Evolutionary conservation across 495 filamentous ascomycete genomes (phyloP).

Genomic region (Aspergillus coremiiformis): DNA sequence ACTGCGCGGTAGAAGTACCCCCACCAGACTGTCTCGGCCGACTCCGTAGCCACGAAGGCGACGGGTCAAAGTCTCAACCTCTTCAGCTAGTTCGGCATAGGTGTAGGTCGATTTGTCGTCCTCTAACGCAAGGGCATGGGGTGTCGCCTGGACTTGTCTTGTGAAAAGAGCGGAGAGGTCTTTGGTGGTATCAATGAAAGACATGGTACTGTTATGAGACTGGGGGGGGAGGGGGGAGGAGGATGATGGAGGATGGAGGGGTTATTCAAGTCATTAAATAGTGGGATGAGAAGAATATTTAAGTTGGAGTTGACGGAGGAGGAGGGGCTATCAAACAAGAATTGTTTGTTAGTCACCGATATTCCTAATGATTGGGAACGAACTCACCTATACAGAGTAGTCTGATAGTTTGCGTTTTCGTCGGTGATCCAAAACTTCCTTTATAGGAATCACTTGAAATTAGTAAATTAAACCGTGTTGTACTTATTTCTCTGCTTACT

Average conservation of each 20-base stretch:
- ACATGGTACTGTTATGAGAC: conserved; percentile 25
- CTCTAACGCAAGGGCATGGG: conserved; percentile 53
- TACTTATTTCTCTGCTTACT: no score
- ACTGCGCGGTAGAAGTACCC: conserved; percentile 57
- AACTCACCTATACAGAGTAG: no score
- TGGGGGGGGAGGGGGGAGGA: background rate
- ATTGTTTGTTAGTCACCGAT: background rate
- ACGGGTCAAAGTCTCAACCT: conserved; percentile 46
- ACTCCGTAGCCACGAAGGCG: conserved; percentile 53
- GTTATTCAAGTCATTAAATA: background rate
- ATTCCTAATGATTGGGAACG: background rate
- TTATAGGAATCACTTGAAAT: no score
- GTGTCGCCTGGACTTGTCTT: conserved; percentile 50
- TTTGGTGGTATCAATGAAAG: conserved; percentile 53
- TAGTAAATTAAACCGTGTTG: no score
- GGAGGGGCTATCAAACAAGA: background rate
- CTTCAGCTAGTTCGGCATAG: conserved; percentile 53
- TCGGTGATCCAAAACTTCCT: no score
- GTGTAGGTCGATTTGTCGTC: conserved; percentile 49
- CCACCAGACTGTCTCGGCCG: conserved; percentile 53
- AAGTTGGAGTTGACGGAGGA: background rate
- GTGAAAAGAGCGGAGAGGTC: conserved; percentile 55
- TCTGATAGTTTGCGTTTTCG: no score
- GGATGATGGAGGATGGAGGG: background rate
- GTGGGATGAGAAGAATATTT: no score